Conservation (phyloP, 1,284 basidiomycete genomes). For the Ustilago trichophora region DNA sequence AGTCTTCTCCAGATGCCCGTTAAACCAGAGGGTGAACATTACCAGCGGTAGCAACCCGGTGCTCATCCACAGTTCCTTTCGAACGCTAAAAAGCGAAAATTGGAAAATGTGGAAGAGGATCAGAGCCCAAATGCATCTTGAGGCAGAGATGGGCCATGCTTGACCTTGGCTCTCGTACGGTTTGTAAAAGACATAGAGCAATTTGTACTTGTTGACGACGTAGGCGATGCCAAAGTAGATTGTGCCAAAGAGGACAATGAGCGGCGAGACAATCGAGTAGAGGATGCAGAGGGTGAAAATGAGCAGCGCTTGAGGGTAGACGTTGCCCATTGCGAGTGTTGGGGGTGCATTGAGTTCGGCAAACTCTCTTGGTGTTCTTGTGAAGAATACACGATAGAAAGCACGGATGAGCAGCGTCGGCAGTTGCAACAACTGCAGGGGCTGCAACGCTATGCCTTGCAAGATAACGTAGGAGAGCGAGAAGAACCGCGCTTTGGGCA, state of each 20-base stretch:
- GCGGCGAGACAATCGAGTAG: conserved; percentile 92
- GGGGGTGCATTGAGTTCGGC: conserved; percentile 97
- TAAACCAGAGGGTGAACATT: conserved; percentile 79
- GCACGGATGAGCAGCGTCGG: conserved; percentile 54
- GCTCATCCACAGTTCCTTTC: conserved; percentile 79
- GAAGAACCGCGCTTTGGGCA: conserved; percentile 75
- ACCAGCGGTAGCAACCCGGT: conserved; percentile 82
- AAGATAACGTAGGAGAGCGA: conserved; percentile 95
- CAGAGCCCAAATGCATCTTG: conserved; percentile 64
- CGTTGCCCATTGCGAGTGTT: conserved; percentile 76
- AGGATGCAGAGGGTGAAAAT: conserved; percentile 93
- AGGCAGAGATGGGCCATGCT: conserved; percentile 78
- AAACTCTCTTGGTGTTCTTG: conserved; percentile 74
- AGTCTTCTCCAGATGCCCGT: conserved; percentile 76
- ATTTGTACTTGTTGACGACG: conserved; percentile 90
- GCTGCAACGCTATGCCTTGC: conserved; percentile 92
- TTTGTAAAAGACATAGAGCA: conserved; percentile 92
- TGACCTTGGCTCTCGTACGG: conserved; percentile 91
- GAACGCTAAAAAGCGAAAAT: conserved; percentile 78
- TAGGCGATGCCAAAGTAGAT: conserved; percentile 91
- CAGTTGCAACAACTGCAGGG: conserved; percentile 77
- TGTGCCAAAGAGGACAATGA: conserved; percentile 92
- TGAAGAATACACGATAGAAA: conserved; percentile 46
- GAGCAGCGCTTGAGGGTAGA: conserved; percentile 93
- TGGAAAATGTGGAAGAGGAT: conserved; percentile 64